Evolutionary conservation across 176 grass and related monocot genomes (phyloP).

Genomic region (Musa acuminata): DNA sequence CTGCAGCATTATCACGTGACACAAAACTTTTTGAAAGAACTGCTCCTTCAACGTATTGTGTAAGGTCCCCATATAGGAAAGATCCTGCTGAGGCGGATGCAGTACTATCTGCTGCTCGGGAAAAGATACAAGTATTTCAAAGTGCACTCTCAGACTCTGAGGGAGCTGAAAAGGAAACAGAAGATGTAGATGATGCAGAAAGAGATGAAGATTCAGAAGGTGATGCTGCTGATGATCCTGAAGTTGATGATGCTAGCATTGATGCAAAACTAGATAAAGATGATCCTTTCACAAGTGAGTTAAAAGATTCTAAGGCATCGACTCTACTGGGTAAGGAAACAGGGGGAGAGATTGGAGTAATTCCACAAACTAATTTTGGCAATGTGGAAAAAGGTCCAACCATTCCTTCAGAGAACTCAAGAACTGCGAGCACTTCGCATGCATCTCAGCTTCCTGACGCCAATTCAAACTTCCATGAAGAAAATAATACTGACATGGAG

Average conservation of each 20-base stretch:
- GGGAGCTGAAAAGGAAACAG: slow-evolving; percentile 51
- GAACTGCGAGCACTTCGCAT: slow-evolving; percentile 25
- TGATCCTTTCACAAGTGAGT: slow-evolving; percentile 21
- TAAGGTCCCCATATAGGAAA: slow-evolving; percentile 74
- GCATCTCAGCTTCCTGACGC: slow-evolving; percentile 23
- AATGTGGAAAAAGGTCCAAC: slow-evolving; percentile 34
- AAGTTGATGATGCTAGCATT: slow-evolving; percentile 11
- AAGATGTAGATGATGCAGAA: slow-evolving; percentile 62
- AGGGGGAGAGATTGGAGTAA: slow-evolving; percentile 17
- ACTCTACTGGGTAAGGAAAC: slow-evolving; percentile 17
- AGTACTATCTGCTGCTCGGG: slow-evolving; percentile 61
- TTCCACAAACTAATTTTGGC: slow-evolving; percentile 6
- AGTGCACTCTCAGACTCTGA: slow-evolving; percentile 57
- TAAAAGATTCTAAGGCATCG: slow-evolving; percentile 24
- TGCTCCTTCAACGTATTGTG: slow-evolving; percentile 90
- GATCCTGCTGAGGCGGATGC: slow-evolving; percentile 67
- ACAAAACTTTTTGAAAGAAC: slow-evolving; percentile 91
- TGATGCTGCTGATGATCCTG: slow-evolving; percentile 34
- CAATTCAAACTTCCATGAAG: slow-evolving; percentile 38
- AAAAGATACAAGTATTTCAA: slow-evolving; percentile 90
- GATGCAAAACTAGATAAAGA: slow-evolving; percentile 42
- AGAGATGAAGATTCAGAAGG: slow-evolving; percentile 89
- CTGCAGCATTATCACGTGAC: slow-evolving; percentile 82
- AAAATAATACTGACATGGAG: slow-evolving; percentile 31
- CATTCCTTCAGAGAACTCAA: slow-evolving; percentile 28